Conservation (phyloP, 805 yeast species). For the Candida fluviatilis region DNA sequence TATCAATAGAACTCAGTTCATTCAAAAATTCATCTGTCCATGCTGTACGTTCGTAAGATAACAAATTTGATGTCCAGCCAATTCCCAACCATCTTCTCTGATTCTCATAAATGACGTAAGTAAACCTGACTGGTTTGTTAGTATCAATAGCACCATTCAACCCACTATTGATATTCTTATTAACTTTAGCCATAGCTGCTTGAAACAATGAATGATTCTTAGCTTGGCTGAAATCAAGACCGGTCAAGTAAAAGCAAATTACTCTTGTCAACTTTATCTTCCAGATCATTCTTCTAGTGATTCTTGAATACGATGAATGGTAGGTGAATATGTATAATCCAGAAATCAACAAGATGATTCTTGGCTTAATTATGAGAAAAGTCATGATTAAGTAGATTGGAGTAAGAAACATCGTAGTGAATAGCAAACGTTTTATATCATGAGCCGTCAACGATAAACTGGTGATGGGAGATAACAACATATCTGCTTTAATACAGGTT, state of each 20-base stretch:
- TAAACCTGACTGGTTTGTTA: constrained; percentile 64
- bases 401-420: constrained; percentile 80
- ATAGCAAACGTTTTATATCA: constrained; percentile 74
- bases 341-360: constrained; percentile 52
- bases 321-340: constrained; percentile 70
- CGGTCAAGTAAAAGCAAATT: constrained; percentile 77
- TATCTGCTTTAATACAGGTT: constrained; percentile 70
- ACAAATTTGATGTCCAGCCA: constrained; percentile 93
- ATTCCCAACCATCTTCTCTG: constrained; percentile 97
- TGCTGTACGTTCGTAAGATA: constrained; percentile 89
- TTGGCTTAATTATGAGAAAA: constrained; percentile 66
- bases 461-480: constrained; percentile 77
- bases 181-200: constrained; percentile 52
- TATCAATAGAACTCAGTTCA: constrained; percentile 73
- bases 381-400: constrained; percentile 77
- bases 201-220: constrained; percentile 46
- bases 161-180: constrained; percentile 27
- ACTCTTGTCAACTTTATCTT: constrained; percentile 67
- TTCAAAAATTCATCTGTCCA: constrained; percentile 97
- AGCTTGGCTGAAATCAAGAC: constrained; percentile 64
- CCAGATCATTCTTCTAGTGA: constrained; percentile 84
- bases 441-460: constrained; percentile 66
- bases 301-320: constrained; percentile 82
- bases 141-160: constrained; percentile 13
- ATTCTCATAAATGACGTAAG: constrained; percentile 89